A percentile compares a stretch with the other conserved stretches of the same genome.
Conservation (phyloP, 345 rosid species). For the Aethionema arabicum region DNA sequence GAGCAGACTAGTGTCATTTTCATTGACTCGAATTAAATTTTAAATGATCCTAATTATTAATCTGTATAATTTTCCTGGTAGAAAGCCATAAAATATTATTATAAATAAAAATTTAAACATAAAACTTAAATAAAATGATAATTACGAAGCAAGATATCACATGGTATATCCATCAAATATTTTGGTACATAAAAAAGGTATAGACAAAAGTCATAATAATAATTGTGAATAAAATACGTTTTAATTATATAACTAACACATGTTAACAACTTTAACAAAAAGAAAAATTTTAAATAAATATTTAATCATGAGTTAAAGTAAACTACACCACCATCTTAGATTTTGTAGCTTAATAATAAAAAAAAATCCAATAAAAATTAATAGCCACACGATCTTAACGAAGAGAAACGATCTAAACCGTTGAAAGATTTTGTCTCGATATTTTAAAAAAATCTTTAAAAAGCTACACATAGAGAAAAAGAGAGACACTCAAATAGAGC, state of each 20-base stretch:
- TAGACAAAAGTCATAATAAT: slow-evolving; percentile 14
- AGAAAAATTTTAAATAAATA: background rate
- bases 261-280: slow-evolving; percentile 24
- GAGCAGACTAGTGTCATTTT: slow-evolving; percentile 18
- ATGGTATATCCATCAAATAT: background rate
- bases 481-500: slow-evolving; percentile 40
- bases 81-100: too few relatives aligned
- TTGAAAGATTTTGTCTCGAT: slow-evolving; percentile 37
- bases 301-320: slow-evolving; percentile 31
- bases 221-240: slow-evolving; percentile 2
- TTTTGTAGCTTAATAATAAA: slow-evolving; percentile 13
- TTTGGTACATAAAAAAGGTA: background rate
- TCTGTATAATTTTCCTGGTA: too few relatives aligned
- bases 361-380: background rate
- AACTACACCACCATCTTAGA: slow-evolving; percentile 27
- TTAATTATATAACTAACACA: slow-evolving; percentile 31
- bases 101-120: too few relatives aligned
- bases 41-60: background rate
- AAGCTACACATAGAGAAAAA: slow-evolving; percentile 24
- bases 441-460: slow-evolving; percentile 37
- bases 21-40: slow-evolving; percentile 27
- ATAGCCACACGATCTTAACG: slow-evolving; percentile 22
- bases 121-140: too few relatives aligned
- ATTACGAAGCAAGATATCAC: too few relatives aligned
- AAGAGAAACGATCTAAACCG: slow-evolving; percentile 33